Conservation (phyloP, 1,284 basidiomycete genomes). For the Baeospora myosura region DNA sequence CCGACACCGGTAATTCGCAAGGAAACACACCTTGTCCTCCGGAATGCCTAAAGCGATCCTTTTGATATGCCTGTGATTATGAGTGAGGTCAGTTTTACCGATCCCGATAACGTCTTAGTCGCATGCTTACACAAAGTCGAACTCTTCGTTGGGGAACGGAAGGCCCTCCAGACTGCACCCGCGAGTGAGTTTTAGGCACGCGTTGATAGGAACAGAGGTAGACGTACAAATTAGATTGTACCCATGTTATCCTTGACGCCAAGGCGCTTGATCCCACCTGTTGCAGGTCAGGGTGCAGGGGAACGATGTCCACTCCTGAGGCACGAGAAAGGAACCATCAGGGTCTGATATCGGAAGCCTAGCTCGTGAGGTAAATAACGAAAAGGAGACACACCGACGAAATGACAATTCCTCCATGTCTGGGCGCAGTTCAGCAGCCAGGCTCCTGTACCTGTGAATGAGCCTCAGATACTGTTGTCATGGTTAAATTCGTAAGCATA, state of each 20-base stretch:
- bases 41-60: slow-evolving; percentile 65
- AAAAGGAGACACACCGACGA: slow-evolving; percentile 41
- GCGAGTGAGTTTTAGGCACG: slow-evolving; percentile 9
- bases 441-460: slow-evolving; percentile 45
- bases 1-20: slow-evolving; percentile 1
- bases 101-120: no score
- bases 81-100: not conserved
- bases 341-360: no score
- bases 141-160: slow-evolving; percentile 62
- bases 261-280: slow-evolving; percentile 48
- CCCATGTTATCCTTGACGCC: slow-evolving; percentile 56
- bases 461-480: slow-evolving; percentile 4
- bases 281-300: slow-evolving; percentile 55
- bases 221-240: slow-evolving; percentile 62
- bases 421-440: slow-evolving; percentile 60
- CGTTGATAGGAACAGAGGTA: slow-evolving; percentile 4
- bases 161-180: slow-evolving; percentile 49
- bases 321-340: slow-evolving; percentile 8
- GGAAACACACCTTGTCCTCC: slow-evolving; percentile 50
- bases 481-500: slow-evolving; percentile 3
- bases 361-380: no score
- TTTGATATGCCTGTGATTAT: slow-evolving; percentile 45
- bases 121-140: slow-evolving; percentile 59
- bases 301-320: slow-evolving; percentile 61
- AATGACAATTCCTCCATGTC: slow-evolving; percentile 53